Conservation (phyloP, 2,329 filamentous ascomycete species). For the Trichoderma breve region DNA sequence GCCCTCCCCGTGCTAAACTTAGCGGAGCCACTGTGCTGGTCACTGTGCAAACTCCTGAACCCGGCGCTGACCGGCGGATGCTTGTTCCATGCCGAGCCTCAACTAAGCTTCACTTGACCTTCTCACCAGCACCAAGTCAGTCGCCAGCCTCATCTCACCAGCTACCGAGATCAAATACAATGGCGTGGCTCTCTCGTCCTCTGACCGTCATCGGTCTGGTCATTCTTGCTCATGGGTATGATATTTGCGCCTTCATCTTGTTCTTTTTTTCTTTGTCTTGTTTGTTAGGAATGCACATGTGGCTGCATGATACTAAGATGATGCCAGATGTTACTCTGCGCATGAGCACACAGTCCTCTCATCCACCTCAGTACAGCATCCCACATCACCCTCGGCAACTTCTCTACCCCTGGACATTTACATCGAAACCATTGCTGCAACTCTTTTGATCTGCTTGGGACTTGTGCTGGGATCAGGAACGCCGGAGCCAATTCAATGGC, state of each 20-base stretch:
- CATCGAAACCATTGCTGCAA: conserved; percentile 78
- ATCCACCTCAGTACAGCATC: conserved; percentile 49
- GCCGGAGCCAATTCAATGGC: conserved; percentile 82
- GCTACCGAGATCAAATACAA: not conserved
- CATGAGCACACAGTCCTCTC: conserved; percentile 83
- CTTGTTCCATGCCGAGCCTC: conserved; percentile 4
- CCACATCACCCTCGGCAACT: conserved; percentile 41
- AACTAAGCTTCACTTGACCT: not conserved
- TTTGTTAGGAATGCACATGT: not conserved
- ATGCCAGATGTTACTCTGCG: conserved; percentile 83
- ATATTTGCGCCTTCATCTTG: not conserved
- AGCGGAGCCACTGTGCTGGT: not conserved
- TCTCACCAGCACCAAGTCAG: not conserved
- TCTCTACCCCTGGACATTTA: conserved; percentile 80
- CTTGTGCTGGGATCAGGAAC: conserved; percentile 75
- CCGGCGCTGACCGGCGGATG: not conserved
- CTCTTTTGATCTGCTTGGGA: conserved; percentile 77
- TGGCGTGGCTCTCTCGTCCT: conserved; percentile 16
- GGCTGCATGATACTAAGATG: not conserved
- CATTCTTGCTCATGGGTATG: conserved; percentile 14
- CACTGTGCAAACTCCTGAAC: not conserved
- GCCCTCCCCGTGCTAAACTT: not conserved
- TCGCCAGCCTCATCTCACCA: not conserved
- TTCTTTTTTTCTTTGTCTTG: not conserved
- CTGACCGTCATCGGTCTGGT: conserved; percentile 15